phyloP scores from a whole-genome alignment of 2,329 filamentous ascomycete genomes.

The Proliferodiscus dingleyae region DNA sequence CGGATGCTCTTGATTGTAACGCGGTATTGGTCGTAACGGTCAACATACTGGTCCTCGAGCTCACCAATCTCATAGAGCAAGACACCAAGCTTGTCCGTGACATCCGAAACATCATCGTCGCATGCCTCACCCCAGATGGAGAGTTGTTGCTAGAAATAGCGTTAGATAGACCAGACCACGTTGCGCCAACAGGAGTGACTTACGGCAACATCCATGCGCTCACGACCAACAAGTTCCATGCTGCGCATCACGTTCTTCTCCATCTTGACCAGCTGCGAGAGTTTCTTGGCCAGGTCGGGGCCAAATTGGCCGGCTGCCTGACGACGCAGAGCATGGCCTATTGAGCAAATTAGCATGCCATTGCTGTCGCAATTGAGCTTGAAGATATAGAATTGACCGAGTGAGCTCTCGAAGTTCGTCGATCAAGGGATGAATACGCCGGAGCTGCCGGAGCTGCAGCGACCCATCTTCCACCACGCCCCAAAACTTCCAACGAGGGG shows the following conservation, averaged over 20 bases:
- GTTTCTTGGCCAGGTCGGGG: slow-evolving; percentile 89
- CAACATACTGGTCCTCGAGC: slow-evolving; percentile 93
- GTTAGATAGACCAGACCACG: slow-evolving; percentile 11
- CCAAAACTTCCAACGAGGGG: too few relatives aligned
- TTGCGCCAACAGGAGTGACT: slow-evolving; percentile 35
- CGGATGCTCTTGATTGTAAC: slow-evolving; percentile 99
- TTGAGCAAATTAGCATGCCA: slow-evolving; percentile 43
- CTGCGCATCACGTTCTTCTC: slow-evolving; percentile 99
- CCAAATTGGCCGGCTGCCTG: slow-evolving; percentile 73
- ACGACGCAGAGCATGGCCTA: slow-evolving; percentile 70
- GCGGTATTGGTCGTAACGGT: slow-evolving; percentile 98
- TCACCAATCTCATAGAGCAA: slow-evolving; percentile 91
- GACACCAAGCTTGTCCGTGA: slow-evolving; percentile 97
- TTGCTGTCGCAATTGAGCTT: not conserved
- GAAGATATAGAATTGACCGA: not conserved
- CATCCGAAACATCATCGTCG: slow-evolving; percentile 96
- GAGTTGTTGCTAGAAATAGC: slow-evolving; percentile 75
- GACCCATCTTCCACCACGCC: too few relatives aligned
- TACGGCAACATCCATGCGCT: slow-evolving; percentile 98
- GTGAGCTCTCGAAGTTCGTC: not conserved
- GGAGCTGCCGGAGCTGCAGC: not conserved
- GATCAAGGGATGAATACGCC: not conserved
- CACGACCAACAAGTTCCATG: slow-evolving; percentile 88
- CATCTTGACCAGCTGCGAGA: slow-evolving; percentile 98
- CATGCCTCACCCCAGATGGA: slow-evolving; percentile 95